These are phyloP conservation scores for Monosporascus sp. DNA, from an alignment of 2,329 filamentous ascomycete genomes.

Conservation along the genomic window DNA sequence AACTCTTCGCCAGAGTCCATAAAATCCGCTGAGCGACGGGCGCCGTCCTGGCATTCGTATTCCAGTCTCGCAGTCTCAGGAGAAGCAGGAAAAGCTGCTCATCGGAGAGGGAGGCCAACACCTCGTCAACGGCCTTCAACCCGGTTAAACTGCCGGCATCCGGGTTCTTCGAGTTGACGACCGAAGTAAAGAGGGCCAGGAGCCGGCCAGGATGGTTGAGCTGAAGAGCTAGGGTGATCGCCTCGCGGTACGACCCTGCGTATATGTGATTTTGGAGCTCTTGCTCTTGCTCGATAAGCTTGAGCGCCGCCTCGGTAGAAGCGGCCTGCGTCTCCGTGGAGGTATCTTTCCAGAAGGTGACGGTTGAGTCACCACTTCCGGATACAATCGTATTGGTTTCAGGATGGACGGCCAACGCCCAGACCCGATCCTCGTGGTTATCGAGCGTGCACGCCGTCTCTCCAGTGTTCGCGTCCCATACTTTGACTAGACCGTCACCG, in stretches of 20 bases:
- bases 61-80: constrained; percentile 86
- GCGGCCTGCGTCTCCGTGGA: constrained; percentile 73
- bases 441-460: constrained; percentile 87
- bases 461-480: constrained; percentile 85
- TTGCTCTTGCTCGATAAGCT: constrained; percentile 89
- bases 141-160: constrained; percentile 62
- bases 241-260: constrained; percentile 81
- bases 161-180: constrained; percentile 57
- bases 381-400: constrained; percentile 72
- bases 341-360: constrained; percentile 95
- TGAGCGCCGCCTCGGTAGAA: constrained; percentile 66
- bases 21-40: constrained; percentile 81
- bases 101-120: constrained; percentile 71
- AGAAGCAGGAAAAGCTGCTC: constrained; percentile 83
- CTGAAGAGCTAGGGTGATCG: constrained; percentile 84
- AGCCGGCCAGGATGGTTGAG: constrained; percentile 91
- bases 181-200: constrained; percentile 75
- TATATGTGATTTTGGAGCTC: constrained; percentile 89
- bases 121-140: constrained; percentile 69
- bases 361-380: constrained; percentile 83
- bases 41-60: constrained; percentile 86
- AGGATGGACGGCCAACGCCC: constrained; percentile 75
- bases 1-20: constrained; percentile 71
- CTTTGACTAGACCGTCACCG: constrained; percentile 90
- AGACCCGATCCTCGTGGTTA: constrained; percentile 94